Conservation (phyloP, 805 yeast genomes). For the Metschnikowia matae region DNA sequence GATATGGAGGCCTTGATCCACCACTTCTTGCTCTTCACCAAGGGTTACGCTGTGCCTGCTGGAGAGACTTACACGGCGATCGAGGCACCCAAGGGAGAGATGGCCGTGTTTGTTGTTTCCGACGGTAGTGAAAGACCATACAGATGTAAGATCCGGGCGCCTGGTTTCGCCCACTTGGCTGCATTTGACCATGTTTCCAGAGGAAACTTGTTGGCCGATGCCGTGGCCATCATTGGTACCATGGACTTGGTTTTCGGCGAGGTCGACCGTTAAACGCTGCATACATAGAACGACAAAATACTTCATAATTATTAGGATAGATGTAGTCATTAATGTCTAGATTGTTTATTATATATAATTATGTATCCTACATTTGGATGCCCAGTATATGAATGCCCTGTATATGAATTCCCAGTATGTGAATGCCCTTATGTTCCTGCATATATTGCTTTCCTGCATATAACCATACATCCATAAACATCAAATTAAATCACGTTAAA, state of each 20-base stretch:
- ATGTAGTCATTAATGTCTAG: too few species aligned
- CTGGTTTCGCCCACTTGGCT: constrained; percentile 86
- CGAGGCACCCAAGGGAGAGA: constrained; percentile 94
- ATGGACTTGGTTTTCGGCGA: constrained; percentile 95
- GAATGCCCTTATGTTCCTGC: too few species aligned
- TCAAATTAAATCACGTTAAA: too few species aligned
- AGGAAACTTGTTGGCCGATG: constrained; percentile 85
- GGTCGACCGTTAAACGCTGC: constrained; percentile 66
- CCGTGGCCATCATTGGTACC: constrained; percentile 90
- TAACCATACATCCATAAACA: too few species aligned
- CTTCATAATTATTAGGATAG: too few species aligned
- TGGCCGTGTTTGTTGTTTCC: constrained; percentile 85
- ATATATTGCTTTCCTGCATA: too few species aligned
- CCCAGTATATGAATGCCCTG: too few species aligned
- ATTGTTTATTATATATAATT: too few species aligned
- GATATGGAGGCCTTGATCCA: constrained; percentile 92
- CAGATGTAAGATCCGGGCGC: constrained; percentile 91
- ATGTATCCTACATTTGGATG: too few species aligned
- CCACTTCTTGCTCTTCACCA: constrained; percentile 81
- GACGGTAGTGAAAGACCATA: constrained; percentile 90
- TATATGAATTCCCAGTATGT: too few species aligned
- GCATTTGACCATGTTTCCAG: constrained; percentile 85
- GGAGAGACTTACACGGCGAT: constrained; percentile 91
- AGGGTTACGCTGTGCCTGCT: constrained; percentile 84
- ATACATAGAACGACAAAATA: neutral